Percentiles rank a stretch among this genome's conserved stretches.
Evolutionary conservation across 495 filamentous ascomycete species (phyloP).

Genomic region (Podospora sp.): DNA sequence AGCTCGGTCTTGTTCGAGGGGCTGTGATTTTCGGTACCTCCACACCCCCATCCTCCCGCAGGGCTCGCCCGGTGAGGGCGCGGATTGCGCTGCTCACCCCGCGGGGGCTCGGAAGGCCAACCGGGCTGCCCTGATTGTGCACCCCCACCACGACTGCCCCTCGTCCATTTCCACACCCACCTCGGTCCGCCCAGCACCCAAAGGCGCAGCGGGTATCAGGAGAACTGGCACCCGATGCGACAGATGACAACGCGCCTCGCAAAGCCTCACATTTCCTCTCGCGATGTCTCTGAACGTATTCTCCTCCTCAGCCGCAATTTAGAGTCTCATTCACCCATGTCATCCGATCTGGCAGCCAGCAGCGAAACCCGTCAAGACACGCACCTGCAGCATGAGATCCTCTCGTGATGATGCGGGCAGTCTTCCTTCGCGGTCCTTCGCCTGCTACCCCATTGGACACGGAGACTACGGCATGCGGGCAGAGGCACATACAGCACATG

Average conservation of each 20-base stretch:
- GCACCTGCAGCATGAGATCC: constrained; percentile 25
- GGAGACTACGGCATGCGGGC: neutral
- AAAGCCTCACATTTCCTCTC: neutral
- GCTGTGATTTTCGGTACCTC: neutral
- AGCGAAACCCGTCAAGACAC: constrained; percentile 1
- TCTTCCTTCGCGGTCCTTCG: too few species aligned
- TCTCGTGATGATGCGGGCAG: constrained; percentile 26
- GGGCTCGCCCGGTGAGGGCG: neutral
- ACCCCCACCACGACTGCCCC: neutral
- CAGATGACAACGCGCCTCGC: neutral
- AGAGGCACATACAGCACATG: neutral
- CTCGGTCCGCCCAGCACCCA: neutral
- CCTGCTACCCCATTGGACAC: neutral
- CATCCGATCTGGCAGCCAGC: neutral
- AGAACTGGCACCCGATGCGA: neutral
- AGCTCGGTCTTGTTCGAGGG: neutral
- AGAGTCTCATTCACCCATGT: too few species aligned
- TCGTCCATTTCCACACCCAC: too few species aligned
- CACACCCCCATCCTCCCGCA: constrained; percentile 6
- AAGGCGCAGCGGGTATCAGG: neutral
- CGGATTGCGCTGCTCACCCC: constrained; percentile 3
- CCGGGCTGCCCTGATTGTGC: neutral
- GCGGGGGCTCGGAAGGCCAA: constrained; percentile 6
- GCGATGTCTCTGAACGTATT: neutral
- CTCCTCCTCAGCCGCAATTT: neutral